Evolutionary conservation across 1,284 basidiomycete species (phyloP).

Genomic region (Puccinia coronata): DNA sequence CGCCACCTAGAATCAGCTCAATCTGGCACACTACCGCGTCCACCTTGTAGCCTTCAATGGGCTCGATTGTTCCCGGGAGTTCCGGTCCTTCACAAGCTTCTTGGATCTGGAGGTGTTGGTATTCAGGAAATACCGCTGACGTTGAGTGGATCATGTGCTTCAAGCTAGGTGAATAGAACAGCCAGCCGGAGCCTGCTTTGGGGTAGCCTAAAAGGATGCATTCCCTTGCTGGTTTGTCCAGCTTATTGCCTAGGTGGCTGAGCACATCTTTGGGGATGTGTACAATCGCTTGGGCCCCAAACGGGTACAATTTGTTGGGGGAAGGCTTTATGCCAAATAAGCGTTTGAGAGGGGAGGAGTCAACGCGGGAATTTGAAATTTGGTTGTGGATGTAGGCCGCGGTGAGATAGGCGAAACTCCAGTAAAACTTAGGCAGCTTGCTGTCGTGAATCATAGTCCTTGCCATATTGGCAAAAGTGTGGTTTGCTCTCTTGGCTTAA

Average conservation of each 20-base stretch:
- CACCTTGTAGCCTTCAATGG: neutral
- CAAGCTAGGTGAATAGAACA: no score
- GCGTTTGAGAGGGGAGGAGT: no score
- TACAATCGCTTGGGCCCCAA: neutral
- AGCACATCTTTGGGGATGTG: constrained; percentile 1
- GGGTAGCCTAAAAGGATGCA: no score
- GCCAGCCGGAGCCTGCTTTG: no score
- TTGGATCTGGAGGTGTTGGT: neutral
- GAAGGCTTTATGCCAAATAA: no score
- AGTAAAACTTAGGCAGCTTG: no score
- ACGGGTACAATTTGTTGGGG: constrained; percentile 11
- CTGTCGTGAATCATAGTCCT: neutral
- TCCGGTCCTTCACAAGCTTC: no score
- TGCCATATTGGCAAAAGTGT: neutral
- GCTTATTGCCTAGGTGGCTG: neutral
- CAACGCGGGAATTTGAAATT: no score
- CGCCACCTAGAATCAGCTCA: neutral
- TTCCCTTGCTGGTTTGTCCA: neutral
- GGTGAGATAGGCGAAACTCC: no score
- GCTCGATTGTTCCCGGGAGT: no score
- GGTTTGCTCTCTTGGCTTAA: neutral
- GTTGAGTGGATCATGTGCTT: no score
- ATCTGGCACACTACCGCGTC: neutral
- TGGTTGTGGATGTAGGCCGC: no score
- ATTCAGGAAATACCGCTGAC: neutral